Evolutionary conservation across 768 basidiomycete species (phyloP).

Genomic region (Gautieria morchelliformis): DNA sequence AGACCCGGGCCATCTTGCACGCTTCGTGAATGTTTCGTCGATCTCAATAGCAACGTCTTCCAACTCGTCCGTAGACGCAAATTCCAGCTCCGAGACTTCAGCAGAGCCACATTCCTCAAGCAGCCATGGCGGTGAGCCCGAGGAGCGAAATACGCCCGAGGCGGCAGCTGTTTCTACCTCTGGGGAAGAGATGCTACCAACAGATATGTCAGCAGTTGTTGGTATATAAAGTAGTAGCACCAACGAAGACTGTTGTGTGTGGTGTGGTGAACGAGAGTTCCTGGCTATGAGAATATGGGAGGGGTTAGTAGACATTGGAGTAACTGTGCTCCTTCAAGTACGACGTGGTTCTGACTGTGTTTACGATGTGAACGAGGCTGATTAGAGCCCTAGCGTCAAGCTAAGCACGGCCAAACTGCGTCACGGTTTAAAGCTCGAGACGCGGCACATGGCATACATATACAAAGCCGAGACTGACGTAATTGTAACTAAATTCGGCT

Average conservation of each 20-base stretch:
- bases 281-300: conserved; percentile 85
- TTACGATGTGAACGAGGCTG: too few relatives aligned
- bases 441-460: too few relatives aligned
- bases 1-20: conserved; percentile 64
- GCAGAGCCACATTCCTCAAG: conserved; percentile 61
- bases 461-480: not conserved
- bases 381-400: too few relatives aligned
- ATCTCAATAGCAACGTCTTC: conserved; percentile 64
- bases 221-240: not conserved
- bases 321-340: not conserved
- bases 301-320: conserved; percentile 58
- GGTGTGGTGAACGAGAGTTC: conserved; percentile 66
- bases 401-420: too few relatives aligned
- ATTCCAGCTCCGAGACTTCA: conserved; percentile 45
- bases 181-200: conserved; percentile 26
- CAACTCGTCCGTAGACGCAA: conserved; percentile 51
- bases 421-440: too few relatives aligned
- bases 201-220: conserved; percentile 23
- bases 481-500: not conserved
- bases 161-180: conserved; percentile 73
- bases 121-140: conserved; percentile 73
- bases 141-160: conserved; percentile 72
- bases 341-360: not conserved
- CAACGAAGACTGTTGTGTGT: conserved; percentile 17
- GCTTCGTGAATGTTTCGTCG: conserved; percentile 67